Evolutionary conservation across 192 early-diverging fungal genomes (phyloP), one percentile per base, ranked within the genome.

Genomic region (Backusella mclennaniae): DNA sequence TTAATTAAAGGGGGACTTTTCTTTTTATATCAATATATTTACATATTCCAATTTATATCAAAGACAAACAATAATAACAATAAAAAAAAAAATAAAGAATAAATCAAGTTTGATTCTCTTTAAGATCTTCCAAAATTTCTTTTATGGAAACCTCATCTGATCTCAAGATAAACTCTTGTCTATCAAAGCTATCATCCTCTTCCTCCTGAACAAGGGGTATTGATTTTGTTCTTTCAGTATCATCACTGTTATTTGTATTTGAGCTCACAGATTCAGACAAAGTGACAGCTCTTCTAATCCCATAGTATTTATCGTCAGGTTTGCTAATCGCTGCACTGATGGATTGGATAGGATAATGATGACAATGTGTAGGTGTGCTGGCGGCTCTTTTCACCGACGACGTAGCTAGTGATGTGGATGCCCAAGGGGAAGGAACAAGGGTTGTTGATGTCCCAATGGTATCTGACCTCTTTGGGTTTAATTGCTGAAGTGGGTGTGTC

Each of bases 111-210:
- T 56, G 53, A 23, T 26, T 59, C 8, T 59, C 21, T 59, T 26
- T 21, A 69, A 69, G n/a, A 39, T 69, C 35, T 6, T 69, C n/a
- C 21, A 21, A 67, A 33, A 23, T 23, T 69, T 69, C 68, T 12
- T 23, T 38, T 36, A 23, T 41, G 23, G 68, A 35, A 35, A 69
- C 35, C n/a, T 79, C 73, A 5, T 66, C 68, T 19, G 73, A 75
- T 23, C 35, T 31, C 11, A 76, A 42, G 6, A 76, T 70, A 33
- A 79, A 79, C 21, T 79, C 75, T 46, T 76, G 73, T 41, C 73
- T 46, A 53, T 71, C 74, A 74, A 77, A 80, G 5, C n/a, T 12
- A 70, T 36, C 2, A 35, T 69, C 69, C 17, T 77, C 73, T 19
- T 72, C 70, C 15, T 68, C 75, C 6, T 23, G 7, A 38, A 17